phyloP scores from a whole-genome alignment of 306 rosid genomes.

The Vigna nakashimae region DNA sequence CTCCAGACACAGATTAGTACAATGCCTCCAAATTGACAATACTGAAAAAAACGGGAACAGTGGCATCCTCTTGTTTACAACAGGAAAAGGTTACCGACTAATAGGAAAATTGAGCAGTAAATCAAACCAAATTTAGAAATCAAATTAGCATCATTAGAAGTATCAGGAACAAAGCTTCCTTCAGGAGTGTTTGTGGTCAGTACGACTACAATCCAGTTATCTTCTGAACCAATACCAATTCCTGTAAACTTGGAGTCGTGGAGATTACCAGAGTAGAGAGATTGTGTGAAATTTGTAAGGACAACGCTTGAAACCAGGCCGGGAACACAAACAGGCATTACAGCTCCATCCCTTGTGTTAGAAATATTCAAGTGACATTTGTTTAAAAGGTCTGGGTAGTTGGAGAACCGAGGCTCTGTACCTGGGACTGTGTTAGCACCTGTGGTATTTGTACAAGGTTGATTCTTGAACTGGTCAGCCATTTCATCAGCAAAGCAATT shows the following conservation, averaged over 20 bases:
- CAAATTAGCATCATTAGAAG: conserved; percentile 46
- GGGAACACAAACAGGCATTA: conserved; percentile 91
- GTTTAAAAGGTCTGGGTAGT: conserved; percentile 64
- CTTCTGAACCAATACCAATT: conserved; percentile 79
- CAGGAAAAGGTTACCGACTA: conserved; percentile 53
- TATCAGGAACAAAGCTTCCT: conserved; percentile 72
- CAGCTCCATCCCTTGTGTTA: conserved; percentile 79
- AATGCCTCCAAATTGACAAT: conserved; percentile 37
- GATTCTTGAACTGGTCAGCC: conserved; percentile 77
- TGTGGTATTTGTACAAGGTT: conserved; percentile 88
- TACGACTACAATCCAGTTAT: conserved; percentile 81
- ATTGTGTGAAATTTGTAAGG: conserved; percentile 77
- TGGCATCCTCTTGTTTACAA: conserved; percentile 49
- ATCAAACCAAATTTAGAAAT: conserved; percentile 51
- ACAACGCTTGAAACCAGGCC: conserved; percentile 65
- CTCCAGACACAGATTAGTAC: background rate
- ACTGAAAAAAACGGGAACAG: background rate
- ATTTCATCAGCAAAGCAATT: conserved; percentile 77
- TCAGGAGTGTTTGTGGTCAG: conserved; percentile 78
- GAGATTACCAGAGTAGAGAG: conserved; percentile 74
- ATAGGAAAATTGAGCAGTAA: conserved; percentile 53
- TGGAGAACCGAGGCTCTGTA: conserved; percentile 75
- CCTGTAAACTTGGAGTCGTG: conserved; percentile 80
- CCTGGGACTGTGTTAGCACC: conserved; percentile 91
- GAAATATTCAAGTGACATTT: conserved; percentile 85